These are phyloP conservation scores for Lyophyllum semitale DNA, from an alignment of 768 basidiomycete genomes.

Conservation along the genomic window DNA sequence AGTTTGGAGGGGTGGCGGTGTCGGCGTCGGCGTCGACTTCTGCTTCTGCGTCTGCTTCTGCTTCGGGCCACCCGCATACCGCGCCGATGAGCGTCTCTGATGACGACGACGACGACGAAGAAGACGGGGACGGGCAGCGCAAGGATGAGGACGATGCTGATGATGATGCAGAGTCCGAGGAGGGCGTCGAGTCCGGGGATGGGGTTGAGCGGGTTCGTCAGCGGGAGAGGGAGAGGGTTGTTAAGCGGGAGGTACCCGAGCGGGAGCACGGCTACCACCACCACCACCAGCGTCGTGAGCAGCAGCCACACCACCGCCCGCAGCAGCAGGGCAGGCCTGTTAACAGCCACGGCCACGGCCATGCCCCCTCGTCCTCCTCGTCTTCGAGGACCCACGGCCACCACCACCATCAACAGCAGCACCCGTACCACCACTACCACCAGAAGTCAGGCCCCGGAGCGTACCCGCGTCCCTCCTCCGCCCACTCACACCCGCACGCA, in stretches of 20 bases:
- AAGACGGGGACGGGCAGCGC: too few relatives aligned
- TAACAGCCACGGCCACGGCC: too few relatives aligned
- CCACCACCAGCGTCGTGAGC: conserved; percentile 7
- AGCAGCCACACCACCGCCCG: conserved; percentile 8
- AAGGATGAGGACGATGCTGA: conserved; percentile 24
- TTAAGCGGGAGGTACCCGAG: not conserved
- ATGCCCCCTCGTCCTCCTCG: not conserved
- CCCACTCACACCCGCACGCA: not conserved
- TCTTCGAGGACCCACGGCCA: not conserved
- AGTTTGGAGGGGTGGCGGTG: too few relatives aligned
- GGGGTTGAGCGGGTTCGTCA: conserved; percentile 23
- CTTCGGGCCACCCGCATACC: too few relatives aligned
- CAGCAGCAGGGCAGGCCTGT: not conserved
- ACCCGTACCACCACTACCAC: not conserved
- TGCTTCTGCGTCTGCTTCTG: too few relatives aligned
- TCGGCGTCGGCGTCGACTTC: too few relatives aligned
- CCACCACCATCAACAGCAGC: not conserved
- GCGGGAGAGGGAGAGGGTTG: conserved; percentile 15
- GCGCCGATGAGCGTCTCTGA: too few relatives aligned
- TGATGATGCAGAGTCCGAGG: conserved; percentile 31
- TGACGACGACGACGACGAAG: too few relatives aligned
- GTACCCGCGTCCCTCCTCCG: not conserved
- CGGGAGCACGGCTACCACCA: conserved; percentile 9
- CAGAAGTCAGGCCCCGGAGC: not conserved
- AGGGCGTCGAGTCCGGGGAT: conserved; percentile 24